These are phyloP conservation scores for Arthrinium puccinioides DNA, from an alignment of 2,329 filamentous ascomycete species.

Conservation along the genomic window DNA sequence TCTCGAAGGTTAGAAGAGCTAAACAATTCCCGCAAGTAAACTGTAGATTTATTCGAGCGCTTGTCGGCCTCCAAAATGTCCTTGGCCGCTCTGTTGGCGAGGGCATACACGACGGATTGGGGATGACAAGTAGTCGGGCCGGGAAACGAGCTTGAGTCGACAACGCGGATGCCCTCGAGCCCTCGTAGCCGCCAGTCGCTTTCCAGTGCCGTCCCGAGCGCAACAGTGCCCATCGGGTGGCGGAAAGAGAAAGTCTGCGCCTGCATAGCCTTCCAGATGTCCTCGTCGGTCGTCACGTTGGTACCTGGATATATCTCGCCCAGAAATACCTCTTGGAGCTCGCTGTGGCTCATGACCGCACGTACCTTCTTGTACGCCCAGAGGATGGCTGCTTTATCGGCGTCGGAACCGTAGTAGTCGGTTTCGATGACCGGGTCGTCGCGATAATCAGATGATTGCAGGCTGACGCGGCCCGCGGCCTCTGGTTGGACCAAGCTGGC, in stretches of 20 bases:
- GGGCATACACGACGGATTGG: neutral
- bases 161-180: constrained; percentile 9
- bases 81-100: neutral
- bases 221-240: constrained; percentile 12
- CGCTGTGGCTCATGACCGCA: constrained; percentile 5
- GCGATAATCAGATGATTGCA: constrained; percentile 41
- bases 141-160: constrained; percentile 1
- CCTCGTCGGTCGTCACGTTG: constrained; percentile 9
- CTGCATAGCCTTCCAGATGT: constrained; percentile 9
- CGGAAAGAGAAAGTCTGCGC: constrained; percentile 5
- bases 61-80: neutral
- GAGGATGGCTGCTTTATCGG: constrained; percentile 14
- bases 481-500: constrained; percentile 13
- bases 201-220: constrained; percentile 11
- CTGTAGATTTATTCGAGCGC: too few relatives aligned
- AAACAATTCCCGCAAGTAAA: too few relatives aligned
- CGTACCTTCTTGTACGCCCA: constrained; percentile 11
- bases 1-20: too few relatives aligned
- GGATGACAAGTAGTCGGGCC: neutral
- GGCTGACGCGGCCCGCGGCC: constrained; percentile 22
- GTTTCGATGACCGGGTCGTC: constrained; percentile 43
- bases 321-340: neutral
- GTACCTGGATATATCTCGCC: constrained; percentile 11
- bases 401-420: constrained; percentile 39
- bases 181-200: constrained; percentile 10